Evolutionary conservation across 352 stramenopile species (phyloP).

Genomic region (Phytophthora tubulina): DNA sequence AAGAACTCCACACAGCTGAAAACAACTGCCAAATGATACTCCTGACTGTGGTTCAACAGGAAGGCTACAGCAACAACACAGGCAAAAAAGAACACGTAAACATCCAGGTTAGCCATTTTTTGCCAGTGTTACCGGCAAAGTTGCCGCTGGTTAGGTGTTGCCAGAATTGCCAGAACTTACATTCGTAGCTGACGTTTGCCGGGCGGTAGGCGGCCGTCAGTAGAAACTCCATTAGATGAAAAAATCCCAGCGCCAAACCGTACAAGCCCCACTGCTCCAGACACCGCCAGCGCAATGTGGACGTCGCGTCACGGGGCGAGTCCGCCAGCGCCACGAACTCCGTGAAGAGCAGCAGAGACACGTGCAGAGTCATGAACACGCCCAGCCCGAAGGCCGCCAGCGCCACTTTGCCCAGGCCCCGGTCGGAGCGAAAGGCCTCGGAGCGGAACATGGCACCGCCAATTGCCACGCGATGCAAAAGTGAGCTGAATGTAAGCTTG

Average conservation of each 20-base stretch:
- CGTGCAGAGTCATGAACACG: slow-evolving; percentile 78
- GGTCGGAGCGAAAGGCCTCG: slow-evolving; percentile 80
- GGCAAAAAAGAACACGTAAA: slow-evolving; percentile 10
- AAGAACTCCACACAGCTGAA: slow-evolving; percentile 93
- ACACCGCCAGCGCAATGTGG: slow-evolving; percentile 53
- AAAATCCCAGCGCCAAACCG: slow-evolving; percentile 78
- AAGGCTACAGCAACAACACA: slow-evolving; percentile 63
- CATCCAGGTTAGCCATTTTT: background rate
- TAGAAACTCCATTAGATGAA: slow-evolving; percentile 89
- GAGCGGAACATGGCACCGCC: slow-evolving; percentile 65
- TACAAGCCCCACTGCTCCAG: slow-evolving; percentile 82
- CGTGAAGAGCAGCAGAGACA: slow-evolving; percentile 55
- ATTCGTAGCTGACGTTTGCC: slow-evolving; percentile 82
- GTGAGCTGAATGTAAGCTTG: slow-evolving; percentile 7
- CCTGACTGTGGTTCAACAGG: slow-evolving; percentile 91
- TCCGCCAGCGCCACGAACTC: slow-evolving; percentile 33
- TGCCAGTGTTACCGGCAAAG: slow-evolving; percentile 7
- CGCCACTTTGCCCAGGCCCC: slow-evolving; percentile 78
- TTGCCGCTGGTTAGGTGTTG: slow-evolving; percentile 15
- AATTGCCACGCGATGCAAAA: slow-evolving; percentile 4
- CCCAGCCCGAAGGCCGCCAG: slow-evolving; percentile 81
- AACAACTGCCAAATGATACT: slow-evolving; percentile 89
- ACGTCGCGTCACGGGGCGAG: slow-evolving; percentile 16
- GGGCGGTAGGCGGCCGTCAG: slow-evolving; percentile 86
- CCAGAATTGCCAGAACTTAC: slow-evolving; percentile 46